Evolutionary conservation across 2,329 filamentous ascomycete species (phyloP).

Genomic region (Metarhizium anisopliae): DNA sequence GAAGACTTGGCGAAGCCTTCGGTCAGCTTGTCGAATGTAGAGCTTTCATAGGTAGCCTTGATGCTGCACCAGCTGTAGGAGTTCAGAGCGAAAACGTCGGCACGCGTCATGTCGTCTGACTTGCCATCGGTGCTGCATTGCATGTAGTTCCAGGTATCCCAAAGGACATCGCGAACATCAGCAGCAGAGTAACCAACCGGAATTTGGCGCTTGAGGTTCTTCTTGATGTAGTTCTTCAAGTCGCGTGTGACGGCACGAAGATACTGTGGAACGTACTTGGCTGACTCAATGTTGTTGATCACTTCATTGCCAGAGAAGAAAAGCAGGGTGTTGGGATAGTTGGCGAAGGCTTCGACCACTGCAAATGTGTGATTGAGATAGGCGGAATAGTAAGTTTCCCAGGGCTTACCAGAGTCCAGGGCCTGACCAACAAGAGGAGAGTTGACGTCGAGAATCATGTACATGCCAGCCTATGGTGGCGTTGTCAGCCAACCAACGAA

Average conservation of each 20-base stretch:
- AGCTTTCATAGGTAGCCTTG: conserved; percentile 51
- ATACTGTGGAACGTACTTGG: conserved; percentile 57
- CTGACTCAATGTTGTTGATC: conserved; percentile 56
- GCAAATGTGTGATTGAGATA: conserved; percentile 61
- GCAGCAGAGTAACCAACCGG: conserved; percentile 76
- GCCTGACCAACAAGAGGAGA: conserved; percentile 51
- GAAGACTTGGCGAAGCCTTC: conserved; percentile 55
- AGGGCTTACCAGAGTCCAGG: conserved; percentile 44
- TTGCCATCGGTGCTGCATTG: conserved; percentile 52
- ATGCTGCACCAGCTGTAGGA: conserved; percentile 59
- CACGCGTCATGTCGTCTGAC: conserved; percentile 50
- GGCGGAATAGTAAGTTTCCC: conserved; percentile 47
- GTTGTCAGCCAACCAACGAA: neutral
- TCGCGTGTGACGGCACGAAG: conserved; percentile 68
- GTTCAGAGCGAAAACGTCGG: conserved; percentile 72
- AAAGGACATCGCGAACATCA: conserved; percentile 63
- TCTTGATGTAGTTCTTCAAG: conserved; percentile 72
- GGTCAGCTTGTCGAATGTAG: conserved; percentile 55
- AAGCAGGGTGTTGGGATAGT: conserved; percentile 57
- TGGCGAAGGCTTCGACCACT: conserved; percentile 57
- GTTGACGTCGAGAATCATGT: conserved; percentile 62
- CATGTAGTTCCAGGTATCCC: conserved; percentile 70
- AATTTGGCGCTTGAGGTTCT: conserved; percentile 57
- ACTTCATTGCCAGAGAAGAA: conserved; percentile 78
- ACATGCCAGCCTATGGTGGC: conserved; percentile 46